Base-by-base conservation (phyloP, 495 filamentous ascomycete genomes). In the Parachaetomium inaequale region DNA sequence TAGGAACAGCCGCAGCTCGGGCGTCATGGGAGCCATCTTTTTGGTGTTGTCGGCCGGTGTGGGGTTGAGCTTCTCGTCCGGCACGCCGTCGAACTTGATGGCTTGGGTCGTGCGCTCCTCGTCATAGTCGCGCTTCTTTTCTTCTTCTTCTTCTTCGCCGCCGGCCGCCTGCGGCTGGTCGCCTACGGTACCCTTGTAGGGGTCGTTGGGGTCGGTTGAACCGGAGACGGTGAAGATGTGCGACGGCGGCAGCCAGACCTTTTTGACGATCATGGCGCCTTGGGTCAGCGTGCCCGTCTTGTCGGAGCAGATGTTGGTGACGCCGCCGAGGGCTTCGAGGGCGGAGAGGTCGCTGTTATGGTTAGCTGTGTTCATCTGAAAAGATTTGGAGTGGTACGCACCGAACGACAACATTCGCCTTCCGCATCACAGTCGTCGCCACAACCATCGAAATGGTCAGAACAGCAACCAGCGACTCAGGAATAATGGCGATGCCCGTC, bases 221-320 rank as follows among this genome's bases (percentile, higher is more conserved):
- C 83, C 78, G 40, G 80, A 77, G 34, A 89, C 82, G 7, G 81
- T 84, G 68, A 81, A 84, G 49, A 84, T 76, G 4, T 72, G 77
- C 1, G 77, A 75, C 14, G 78, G 81, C 0, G 90, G 90, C 54
- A 94, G 78, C 91, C 91, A 96, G 3, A 85, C 89, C 65, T 90
- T 88, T 61, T 87, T 85, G 17, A 90, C 85, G 14, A 93, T 87
- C 89, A 92, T 80, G 68, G 86, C 76, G n/a, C 87, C 87, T 68
- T 88, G 85, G 0, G 90, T 94, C 21, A 94, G 76, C 0, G 91
- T 94, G 4, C 90, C 90, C 3, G 90, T 94, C 70, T 94, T 94
- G 73, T 94, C 90, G 10, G 89, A 92, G 72, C 90, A 94, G 65
- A 94, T 93, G 67, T 93, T 92, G 57, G 89, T 92, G 38, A 93